Evolutionary conservation across 2,329 filamentous ascomycete species (phyloP).

Genomic region (Tricladium varicosporioides): DNA sequence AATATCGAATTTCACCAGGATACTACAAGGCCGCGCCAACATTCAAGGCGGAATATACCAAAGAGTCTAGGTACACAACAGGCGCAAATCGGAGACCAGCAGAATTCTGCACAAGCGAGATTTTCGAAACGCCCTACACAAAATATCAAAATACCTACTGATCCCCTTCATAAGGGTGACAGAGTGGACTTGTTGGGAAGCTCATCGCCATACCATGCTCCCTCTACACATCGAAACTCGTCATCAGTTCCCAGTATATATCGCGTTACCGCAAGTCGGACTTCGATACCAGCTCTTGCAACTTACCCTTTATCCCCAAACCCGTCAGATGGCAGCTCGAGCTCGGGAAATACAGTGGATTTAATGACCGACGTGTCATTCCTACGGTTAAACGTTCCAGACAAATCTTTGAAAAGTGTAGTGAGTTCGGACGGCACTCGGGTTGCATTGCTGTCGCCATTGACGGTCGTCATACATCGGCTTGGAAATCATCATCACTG

Average conservation of each 20-base stretch:
- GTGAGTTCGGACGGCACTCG: not conserved
- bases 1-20: not conserved
- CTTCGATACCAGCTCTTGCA: not conserved
- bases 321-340: slow-evolving; percentile 4
- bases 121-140: not conserved
- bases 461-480: not conserved
- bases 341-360: not conserved
- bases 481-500: not conserved
- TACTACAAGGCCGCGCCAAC: too few species aligned
- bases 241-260: not conserved
- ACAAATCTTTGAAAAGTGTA: not conserved
- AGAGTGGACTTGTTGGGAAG: too few species aligned
- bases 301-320: not conserved
- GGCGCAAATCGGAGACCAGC: not conserved
- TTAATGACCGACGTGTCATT: not conserved
- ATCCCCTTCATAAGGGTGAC: too few species aligned
- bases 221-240: not conserved
- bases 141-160: not conserved
- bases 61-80: too few species aligned
- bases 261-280: not conserved
- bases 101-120: not conserved
- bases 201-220: not conserved
- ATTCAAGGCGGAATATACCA: too few species aligned
- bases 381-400: not conserved
- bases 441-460: not conserved